Percentiles rank a stretch among this genome's conserved stretches.
phyloP scores from a whole-genome alignment of 2,329 filamentous ascomycete species.

The Davidsoniella australis region DNA sequence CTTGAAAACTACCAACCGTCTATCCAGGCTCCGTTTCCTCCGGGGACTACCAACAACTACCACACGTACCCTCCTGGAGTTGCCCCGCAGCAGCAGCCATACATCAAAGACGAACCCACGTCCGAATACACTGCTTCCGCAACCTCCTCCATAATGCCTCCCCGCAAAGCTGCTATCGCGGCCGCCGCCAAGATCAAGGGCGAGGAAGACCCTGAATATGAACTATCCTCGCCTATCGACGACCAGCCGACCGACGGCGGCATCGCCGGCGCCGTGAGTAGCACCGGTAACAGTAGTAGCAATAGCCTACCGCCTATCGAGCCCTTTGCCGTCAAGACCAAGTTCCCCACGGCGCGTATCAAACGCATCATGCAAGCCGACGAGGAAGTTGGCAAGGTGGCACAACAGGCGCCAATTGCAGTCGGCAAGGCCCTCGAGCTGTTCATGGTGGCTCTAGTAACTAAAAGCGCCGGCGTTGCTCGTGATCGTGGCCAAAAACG shows the following conservation, averaged over 20 bases:
- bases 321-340: constrained; percentile 69
- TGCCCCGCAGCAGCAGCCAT: background rate
- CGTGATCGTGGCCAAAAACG: constrained; percentile 70
- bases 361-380: constrained; percentile 99
- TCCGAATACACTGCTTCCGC: constrained; percentile 7
- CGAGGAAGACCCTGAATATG: constrained; percentile 23
- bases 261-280: constrained; percentile 9
- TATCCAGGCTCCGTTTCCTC: no score
- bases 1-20: background rate
- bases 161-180: constrained; percentile 17
- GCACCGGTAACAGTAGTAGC: constrained; percentile 20
- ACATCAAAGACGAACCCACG: constrained; percentile 10
- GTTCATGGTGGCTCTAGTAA: constrained; percentile 92
- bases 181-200: constrained; percentile 14
- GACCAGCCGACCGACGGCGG: background rate
- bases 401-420: constrained; percentile 90
- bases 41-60: no score
- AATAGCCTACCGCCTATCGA: constrained; percentile 24
- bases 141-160: constrained; percentile 19
- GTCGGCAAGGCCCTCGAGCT: constrained; percentile 91
- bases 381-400: constrained; percentile 95
- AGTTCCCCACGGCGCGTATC: constrained; percentile 92
- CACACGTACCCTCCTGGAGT: no score
- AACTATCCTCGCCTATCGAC: constrained; percentile 13
- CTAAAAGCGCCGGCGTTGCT: constrained; percentile 72